These are phyloP conservation scores for Schizophyllum commune DNA, from an alignment of 1,284 basidiomycete species.

Conservation along the genomic window DNA sequence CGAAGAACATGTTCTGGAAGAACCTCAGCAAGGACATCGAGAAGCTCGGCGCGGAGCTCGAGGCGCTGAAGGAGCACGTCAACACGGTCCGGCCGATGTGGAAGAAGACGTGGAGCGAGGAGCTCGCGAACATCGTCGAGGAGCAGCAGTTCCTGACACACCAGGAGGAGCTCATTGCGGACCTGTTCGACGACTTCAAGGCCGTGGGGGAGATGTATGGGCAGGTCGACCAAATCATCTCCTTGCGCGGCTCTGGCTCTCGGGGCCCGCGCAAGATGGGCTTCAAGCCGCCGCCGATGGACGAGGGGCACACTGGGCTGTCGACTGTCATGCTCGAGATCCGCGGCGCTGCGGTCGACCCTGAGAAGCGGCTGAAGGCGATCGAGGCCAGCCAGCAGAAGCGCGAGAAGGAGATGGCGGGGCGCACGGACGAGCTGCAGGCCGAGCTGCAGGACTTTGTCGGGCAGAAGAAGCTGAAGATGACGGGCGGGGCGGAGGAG, in stretches of 20 bases:
- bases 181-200: slow-evolving; percentile 88
- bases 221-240: slow-evolving; percentile 84
- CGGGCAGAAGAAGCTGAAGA: slow-evolving; percentile 74
- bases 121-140: slow-evolving; percentile 93
- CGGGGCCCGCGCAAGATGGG: slow-evolving; percentile 26
- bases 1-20: slow-evolving; percentile 69
- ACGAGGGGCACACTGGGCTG: slow-evolving; percentile 57
- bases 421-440: slow-evolving; percentile 71
- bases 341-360: slow-evolving; percentile 73
- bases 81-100: slow-evolving; percentile 91
- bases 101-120: slow-evolving; percentile 98
- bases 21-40: slow-evolving; percentile 71
- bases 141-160: slow-evolving; percentile 93
- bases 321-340: slow-evolving; percentile 84
- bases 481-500: slow-evolving; percentile 94
- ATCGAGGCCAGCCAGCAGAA: slow-evolving; percentile 82
- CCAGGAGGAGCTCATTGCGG: slow-evolving; percentile 84
- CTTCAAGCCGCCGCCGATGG: slow-evolving; percentile 51
- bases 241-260: slow-evolving; percentile 52
- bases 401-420: slow-evolving; percentile 67
- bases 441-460: slow-evolving; percentile 81
- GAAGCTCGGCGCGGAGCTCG: slow-evolving; percentile 63
- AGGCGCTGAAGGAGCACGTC: slow-evolving; percentile 79
- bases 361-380: slow-evolving; percentile 77
- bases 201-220: slow-evolving; percentile 79